Conservation (phyloP, 805 yeast genomes). For the Metschnikowia lochheadii region DNA sequence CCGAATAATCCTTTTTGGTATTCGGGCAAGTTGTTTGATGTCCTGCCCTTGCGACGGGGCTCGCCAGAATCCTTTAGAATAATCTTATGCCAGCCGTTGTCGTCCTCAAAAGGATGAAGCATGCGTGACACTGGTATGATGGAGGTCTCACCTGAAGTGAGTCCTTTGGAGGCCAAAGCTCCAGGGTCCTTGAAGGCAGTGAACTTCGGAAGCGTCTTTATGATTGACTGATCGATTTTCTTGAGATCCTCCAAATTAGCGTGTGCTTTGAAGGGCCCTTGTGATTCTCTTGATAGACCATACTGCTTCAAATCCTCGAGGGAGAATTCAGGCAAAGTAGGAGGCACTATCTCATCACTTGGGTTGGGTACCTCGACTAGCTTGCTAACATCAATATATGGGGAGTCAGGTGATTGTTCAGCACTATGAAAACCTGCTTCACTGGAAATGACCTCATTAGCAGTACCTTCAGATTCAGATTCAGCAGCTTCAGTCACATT, state of each 20-base stretch:
- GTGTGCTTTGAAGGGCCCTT: constrained; percentile 44
- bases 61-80: constrained; percentile 39
- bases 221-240: constrained; percentile 44
- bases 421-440: not conserved
- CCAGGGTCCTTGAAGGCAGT: constrained; percentile 43
- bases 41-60: not conserved
- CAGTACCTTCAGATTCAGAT: not conserved
- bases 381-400: constrained; percentile 36
- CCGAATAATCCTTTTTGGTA: constrained; percentile 60
- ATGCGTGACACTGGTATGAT: constrained; percentile 62
- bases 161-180: not conserved
- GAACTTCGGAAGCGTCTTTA: constrained; percentile 46
- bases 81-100: constrained; percentile 57
- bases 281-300: not conserved
- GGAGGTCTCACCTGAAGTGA: constrained; percentile 24
- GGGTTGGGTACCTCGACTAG: constrained; percentile 27
- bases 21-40: constrained; percentile 29
- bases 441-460: not conserved
- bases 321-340: constrained; percentile 25
- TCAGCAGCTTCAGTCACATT: not conserved
- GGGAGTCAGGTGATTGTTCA: constrained; percentile 3
- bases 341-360: constrained; percentile 25
- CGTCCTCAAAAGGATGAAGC: constrained; percentile 59
- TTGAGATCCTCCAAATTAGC: constrained; percentile 40
- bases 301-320: constrained; percentile 27